phyloP scores from a whole-genome alignment of 345 rosid species.

The Firmiana major region DNA sequence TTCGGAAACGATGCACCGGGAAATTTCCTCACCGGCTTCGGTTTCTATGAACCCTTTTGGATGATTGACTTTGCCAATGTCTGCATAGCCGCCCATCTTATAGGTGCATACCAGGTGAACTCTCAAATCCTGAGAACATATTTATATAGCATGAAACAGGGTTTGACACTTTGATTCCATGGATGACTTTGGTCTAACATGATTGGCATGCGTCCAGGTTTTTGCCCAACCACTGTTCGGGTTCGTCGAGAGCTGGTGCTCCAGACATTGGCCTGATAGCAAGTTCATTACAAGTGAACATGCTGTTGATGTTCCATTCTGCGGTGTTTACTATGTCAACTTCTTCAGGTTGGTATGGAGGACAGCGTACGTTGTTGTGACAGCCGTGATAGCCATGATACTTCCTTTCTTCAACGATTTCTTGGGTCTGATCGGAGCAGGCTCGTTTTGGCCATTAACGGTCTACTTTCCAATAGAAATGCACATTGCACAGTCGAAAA shows the following conservation, averaged over 20 bases:
- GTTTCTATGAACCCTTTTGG: constrained; percentile 87
- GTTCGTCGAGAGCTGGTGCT: constrained; percentile 51
- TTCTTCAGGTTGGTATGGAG: constrained; percentile 73
- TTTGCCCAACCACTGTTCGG: constrained; percentile 66
- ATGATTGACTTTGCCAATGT: constrained; percentile 75
- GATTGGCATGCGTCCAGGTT: constrained; percentile 37
- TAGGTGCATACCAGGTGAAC: constrained; percentile 69
- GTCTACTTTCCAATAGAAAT: constrained; percentile 85
- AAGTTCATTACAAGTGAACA: constrained; percentile 53
- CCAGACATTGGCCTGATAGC: constrained; percentile 55
- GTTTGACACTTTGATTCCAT: not conserved
- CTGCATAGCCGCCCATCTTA: constrained; percentile 74
- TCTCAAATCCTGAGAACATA: not conserved
- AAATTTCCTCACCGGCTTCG: constrained; percentile 86
- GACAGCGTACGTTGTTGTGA: constrained; percentile 53
- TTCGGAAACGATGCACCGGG: constrained; percentile 84
- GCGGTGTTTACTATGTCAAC: constrained; percentile 46
- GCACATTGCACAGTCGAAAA: constrained; percentile 57
- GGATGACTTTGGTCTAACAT: not conserved
- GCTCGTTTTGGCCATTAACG: constrained; percentile 78
- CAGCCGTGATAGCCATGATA: constrained; percentile 69
- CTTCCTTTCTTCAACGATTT: constrained; percentile 90
- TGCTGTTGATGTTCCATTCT: constrained; percentile 33
- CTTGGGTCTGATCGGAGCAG: constrained; percentile 75
- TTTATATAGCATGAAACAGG: not conserved